These are phyloP conservation scores for Venturia asperata DNA, from an alignment of 2,329 filamentous ascomycete genomes.

Conservation along the genomic window DNA sequence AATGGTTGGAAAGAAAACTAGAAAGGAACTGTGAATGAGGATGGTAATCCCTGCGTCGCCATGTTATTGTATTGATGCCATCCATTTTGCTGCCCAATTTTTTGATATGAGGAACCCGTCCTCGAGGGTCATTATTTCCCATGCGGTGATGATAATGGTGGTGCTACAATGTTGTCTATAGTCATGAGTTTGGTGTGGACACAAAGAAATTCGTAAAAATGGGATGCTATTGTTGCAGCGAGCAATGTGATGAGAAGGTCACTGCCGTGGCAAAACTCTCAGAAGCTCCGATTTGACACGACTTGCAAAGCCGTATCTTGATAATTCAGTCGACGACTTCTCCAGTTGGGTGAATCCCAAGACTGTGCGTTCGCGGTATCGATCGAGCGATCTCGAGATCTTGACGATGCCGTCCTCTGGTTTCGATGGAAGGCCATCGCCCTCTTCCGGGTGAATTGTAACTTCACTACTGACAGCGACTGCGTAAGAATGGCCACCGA, in stretches of 20 bases:
- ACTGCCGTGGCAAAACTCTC: background rate
- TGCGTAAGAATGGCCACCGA: constrained; percentile 39
- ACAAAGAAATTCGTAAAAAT: constrained; percentile 6
- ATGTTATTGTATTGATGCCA: constrained; percentile 13
- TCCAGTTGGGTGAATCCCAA: background rate
- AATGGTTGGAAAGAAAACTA: background rate
- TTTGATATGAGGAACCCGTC: background rate
- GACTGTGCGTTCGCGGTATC: background rate
- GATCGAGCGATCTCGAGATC: constrained; percentile 4
- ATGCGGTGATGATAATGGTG: constrained; percentile 6
- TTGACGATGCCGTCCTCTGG: constrained; percentile 5
- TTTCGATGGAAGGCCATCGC: background rate
- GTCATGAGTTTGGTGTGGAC: constrained; percentile 3
- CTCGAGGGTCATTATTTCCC: background rate
- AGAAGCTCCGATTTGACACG: background rate
- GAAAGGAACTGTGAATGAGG: background rate
- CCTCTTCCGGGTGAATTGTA: constrained; percentile 13
- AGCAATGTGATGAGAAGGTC: background rate
- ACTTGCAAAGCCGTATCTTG: background rate
- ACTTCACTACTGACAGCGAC: constrained; percentile 7
- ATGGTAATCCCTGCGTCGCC: constrained; percentile 2
- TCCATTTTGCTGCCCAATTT: background rate
- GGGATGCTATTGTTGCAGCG: constrained; percentile 1
- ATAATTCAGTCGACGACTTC: too few relatives aligned
- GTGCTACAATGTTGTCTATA: constrained; percentile 13